phyloP scores from a whole-genome alignment of 768 basidiomycete genomes.

The Pleurotus citrinopileatus region DNA sequence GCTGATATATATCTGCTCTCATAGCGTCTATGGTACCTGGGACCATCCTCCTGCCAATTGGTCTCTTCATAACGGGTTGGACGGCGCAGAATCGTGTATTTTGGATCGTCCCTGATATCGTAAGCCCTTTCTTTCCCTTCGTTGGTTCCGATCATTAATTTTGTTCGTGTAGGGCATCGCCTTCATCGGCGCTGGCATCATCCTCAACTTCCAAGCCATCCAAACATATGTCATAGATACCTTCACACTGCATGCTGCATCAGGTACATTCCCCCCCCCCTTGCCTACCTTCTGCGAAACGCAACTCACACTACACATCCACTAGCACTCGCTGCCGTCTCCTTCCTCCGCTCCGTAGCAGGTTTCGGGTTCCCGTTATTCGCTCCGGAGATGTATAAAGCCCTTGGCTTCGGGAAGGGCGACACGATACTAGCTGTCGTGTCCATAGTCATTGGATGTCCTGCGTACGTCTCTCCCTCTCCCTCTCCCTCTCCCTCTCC shows the following conservation, averaged over 20 bases:
- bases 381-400: constrained; percentile 62
- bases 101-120: constrained; percentile 74
- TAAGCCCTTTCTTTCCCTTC: constrained; percentile 24
- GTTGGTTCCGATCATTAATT: neutral
- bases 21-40: constrained; percentile 60
- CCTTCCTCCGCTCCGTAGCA: constrained; percentile 58
- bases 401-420: constrained; percentile 69
- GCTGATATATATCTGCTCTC: neutral
- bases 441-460: constrained; percentile 60
- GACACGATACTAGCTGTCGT: constrained; percentile 60
- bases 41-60: constrained; percentile 58
- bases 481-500: too few species aligned
- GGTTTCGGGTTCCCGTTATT: constrained; percentile 83
- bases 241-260: constrained; percentile 66
- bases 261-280: constrained; percentile 42
- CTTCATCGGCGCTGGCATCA: constrained; percentile 53
- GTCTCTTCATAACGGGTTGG: constrained; percentile 73
- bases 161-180: constrained; percentile 46
- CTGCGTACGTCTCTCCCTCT: constrained; percentile 54
- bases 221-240: constrained; percentile 69
- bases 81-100: constrained; percentile 50
- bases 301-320: neutral
- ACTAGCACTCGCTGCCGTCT: constrained; percentile 60
- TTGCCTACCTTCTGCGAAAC: too few species aligned
- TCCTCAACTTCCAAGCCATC: constrained; percentile 58